Evolutionary conservation across 768 basidiomycete species (phyloP), one percentile per base, ranked within the genome.

Genomic region (Sistotremastrum niveocremeum): DNA sequence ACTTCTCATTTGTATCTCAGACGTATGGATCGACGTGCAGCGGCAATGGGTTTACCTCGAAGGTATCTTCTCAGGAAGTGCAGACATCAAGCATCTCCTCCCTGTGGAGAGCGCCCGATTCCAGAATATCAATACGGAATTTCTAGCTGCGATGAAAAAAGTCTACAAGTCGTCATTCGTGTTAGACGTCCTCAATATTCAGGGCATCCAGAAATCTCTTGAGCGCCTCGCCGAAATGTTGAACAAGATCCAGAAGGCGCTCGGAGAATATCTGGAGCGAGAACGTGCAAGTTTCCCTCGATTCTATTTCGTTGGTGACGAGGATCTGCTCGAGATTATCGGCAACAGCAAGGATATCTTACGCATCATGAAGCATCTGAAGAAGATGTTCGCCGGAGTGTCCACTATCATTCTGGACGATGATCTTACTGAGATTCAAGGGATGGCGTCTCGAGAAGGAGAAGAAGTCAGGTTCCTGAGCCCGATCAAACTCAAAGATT

Each of bases 381-480:
- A 97, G 71, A 99, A 99, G 74, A 99, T 99, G 95, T 99, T 99
- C 64, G 95, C 95, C 20, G 95, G 95, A 30, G 83, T 99, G 36
- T 83, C 90, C 1, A 91, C 90, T 0, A 72, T 98, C 53, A 73
- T 68, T 54, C 72, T 98, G 30, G 88, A 95, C 58, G 87, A 90
- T 11, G 89, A 91, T 41, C 60, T 85, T 51, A 82, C 87, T 4
- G 76, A 83, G 57, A 93, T 98, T 47, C 80, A 81, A 51, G 91
- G 87, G 44, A 94, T 98, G 81, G 78, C 87, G 8, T 98, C 95
- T 1, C 73, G 89, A 48, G 95, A 99, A 60, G 95, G 94, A 37
- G 95, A 99, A 62, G 84, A 91, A 58, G 85, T 99, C 10, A 65
- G 61, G 6, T 98, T 98, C 66, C 73, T 77, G 39, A 73, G 77